phyloP scores from a whole-genome alignment of 2,329 filamentous ascomycete species.

The Didymosphaeria variabile region DNA sequence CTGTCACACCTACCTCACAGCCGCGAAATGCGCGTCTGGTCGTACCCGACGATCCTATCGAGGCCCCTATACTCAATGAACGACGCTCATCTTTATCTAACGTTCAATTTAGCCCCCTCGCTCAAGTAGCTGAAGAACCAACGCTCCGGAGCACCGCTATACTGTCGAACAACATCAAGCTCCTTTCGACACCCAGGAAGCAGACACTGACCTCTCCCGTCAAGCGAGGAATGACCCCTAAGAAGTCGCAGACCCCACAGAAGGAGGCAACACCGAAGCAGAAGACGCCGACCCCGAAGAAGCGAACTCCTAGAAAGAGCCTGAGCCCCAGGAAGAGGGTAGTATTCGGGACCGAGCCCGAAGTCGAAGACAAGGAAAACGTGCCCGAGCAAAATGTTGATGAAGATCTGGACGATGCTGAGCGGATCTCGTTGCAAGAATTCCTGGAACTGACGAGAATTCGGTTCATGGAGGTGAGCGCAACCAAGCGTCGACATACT shows the following conservation, averaged over 20 bases:
- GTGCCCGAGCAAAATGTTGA: constrained; percentile 37
- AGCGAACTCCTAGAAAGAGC: constrained; percentile 38
- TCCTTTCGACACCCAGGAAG: constrained; percentile 60
- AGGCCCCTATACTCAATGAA: constrained; percentile 45
- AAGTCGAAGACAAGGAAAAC: constrained; percentile 32
- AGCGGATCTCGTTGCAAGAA: constrained; percentile 83
- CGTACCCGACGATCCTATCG: constrained; percentile 44
- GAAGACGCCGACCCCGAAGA: constrained; percentile 50
- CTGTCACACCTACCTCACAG: constrained; percentile 37
- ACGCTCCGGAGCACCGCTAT: constrained; percentile 43
- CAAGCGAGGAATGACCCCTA: constrained; percentile 50
- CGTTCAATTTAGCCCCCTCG: constrained; percentile 48
- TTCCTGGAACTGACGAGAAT: constrained; percentile 97
- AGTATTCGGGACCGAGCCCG: constrained; percentile 34
- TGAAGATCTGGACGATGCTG: constrained; percentile 52
- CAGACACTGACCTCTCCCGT: constrained; percentile 55
- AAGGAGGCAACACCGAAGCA: constrained; percentile 52
- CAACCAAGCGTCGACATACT: constrained; percentile 90
- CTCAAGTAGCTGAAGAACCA: constrained; percentile 37
- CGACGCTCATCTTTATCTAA: constrained; percentile 46
- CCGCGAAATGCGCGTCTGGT: constrained; percentile 23
- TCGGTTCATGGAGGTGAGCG: constrained; percentile 98
- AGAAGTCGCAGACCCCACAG: constrained; percentile 48
- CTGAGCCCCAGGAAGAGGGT: constrained; percentile 47
- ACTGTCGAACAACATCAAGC: constrained; percentile 56